Conservation (phyloP, 495 filamentous ascomycete genomes). For the Lophium mytilinum region DNA sequence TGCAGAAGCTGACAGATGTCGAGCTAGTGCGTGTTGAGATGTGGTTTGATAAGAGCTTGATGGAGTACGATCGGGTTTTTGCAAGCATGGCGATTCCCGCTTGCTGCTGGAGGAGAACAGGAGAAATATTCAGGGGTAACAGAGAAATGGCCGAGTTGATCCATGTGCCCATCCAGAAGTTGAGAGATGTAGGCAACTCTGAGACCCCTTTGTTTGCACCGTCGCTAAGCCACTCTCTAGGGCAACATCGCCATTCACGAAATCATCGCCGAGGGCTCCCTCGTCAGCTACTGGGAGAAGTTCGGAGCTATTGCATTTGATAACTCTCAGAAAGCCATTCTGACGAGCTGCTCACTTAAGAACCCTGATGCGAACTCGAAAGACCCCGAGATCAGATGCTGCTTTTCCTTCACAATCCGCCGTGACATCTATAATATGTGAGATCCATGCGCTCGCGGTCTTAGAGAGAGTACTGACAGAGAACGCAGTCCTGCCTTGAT, state of each 20-base stretch:
- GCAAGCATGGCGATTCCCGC: conserved; percentile 98
- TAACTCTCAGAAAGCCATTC: conserved; percentile 87
- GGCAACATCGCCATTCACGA: conserved; percentile 94
- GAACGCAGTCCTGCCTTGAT: conserved; percentile 75
- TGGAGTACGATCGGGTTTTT: conserved; percentile 98
- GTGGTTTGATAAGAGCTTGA: conserved; percentile 92
- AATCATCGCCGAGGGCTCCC: conserved; percentile 85
- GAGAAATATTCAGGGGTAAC: conserved; percentile 95
- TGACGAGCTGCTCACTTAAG: conserved; percentile 88
- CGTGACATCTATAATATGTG: conserved; percentile 95
- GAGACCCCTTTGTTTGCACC: conserved; percentile 7
- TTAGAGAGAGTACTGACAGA: neutral
- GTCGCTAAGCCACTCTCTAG: conserved; percentile 38
- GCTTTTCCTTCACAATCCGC: conserved; percentile 94
- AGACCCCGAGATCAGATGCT: conserved; percentile 75
- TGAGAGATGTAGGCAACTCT: conserved; percentile 67
- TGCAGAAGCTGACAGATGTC: conserved; percentile 82
- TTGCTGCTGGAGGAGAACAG: conserved; percentile 94
- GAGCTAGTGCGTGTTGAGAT: conserved; percentile 92
- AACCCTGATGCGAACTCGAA: conserved; percentile 67
- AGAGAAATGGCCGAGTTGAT: conserved; percentile 98
- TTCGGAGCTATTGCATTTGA: conserved; percentile 99
- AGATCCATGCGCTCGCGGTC: conserved; percentile 33
- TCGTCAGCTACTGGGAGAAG: conserved; percentile 98
- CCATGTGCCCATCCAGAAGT: conserved; percentile 78